Evolutionary conservation across 129 eudicot species (phyloP).

Genomic region (Flaveria sonorensis): DNA sequence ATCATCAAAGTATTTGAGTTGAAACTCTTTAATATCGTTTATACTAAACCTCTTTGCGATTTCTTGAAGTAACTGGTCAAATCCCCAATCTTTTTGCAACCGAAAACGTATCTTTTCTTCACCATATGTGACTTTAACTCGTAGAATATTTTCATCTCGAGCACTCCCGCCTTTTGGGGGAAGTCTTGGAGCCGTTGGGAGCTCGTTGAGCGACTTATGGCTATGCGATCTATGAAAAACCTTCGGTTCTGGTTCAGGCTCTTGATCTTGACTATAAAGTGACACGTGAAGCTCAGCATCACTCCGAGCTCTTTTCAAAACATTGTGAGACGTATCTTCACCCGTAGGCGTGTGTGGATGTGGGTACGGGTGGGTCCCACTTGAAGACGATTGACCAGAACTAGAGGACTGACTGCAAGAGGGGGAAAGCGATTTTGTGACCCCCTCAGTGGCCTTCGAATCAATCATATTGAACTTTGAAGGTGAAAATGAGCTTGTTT

Average conservation of each 20-base stretch:
- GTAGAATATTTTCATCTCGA: constrained; percentile 39
- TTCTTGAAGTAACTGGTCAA: constrained; percentile 51
- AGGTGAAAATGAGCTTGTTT: constrained; percentile 46
- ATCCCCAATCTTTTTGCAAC: constrained; percentile 61
- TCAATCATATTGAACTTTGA: constrained; percentile 31
- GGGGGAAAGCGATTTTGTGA: constrained; percentile 64
- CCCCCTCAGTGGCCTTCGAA: constrained; percentile 32
- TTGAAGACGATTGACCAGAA: constrained; percentile 61
- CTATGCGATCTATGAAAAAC: constrained; percentile 61
- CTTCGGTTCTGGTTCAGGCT: constrained; percentile 36
- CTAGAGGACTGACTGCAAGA: constrained; percentile 71
- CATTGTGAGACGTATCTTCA: constrained; percentile 36
- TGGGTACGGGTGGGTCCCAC: constrained; percentile 55
- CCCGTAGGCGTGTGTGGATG: constrained; percentile 29
- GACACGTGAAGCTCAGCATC: constrained; percentile 56
- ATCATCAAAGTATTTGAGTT: constrained; percentile 87
- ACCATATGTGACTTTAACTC: constrained; percentile 73
- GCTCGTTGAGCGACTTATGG: constrained; percentile 48
- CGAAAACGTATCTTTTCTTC: constrained; percentile 84
- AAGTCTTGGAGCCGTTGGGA: constrained; percentile 25
- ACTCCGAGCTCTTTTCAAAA: constrained; percentile 57
- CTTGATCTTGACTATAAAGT: constrained; percentile 25
- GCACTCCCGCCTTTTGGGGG: constrained; percentile 33
- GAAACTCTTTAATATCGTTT: constrained; percentile 48
- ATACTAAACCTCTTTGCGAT: constrained; percentile 62